Conservation (phyloP, 148 eudicot species). For the Amaranthus cruentus region DNA sequence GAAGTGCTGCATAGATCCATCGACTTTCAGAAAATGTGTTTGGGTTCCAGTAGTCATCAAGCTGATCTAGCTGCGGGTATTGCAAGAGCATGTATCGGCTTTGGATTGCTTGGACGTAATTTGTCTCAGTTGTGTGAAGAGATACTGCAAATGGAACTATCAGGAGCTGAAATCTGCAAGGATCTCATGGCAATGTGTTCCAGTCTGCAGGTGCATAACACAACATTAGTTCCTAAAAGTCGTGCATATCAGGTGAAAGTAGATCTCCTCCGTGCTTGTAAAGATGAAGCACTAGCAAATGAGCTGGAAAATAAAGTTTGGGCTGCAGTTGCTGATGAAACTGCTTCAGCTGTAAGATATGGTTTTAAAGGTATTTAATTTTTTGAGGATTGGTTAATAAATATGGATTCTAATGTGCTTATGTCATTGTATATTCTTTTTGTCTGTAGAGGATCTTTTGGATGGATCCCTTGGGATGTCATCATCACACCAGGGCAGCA, state of each 20-base stretch:
- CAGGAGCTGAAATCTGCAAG: conserved; percentile 63
- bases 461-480: conserved; percentile 41
- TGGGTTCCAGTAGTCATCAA: conserved; percentile 69
- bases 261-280: conserved; percentile 80
- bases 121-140: conserved; percentile 81
- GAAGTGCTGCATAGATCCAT: conserved; percentile 90
- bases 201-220: conserved; percentile 49
- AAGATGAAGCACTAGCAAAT: conserved; percentile 46
- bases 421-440: conserved; percentile 1
- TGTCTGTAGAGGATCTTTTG: conserved; percentile 47
- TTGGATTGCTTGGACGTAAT: conserved; percentile 87
- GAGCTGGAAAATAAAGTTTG: conserved; percentile 76
- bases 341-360: conserved; percentile 93
- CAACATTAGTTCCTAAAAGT: conserved; percentile 76
- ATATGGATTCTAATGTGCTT: not conserved
- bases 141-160: conserved; percentile 57
- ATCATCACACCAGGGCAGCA: conserved; percentile 25
- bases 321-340: conserved; percentile 96
- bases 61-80: conserved; percentile 87
- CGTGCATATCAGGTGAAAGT: conserved; percentile 84
- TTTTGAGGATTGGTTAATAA: not conserved
- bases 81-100: conserved; percentile 76
- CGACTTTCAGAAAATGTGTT: conserved; percentile 78
- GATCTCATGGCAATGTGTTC: conserved; percentile 68
- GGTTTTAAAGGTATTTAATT: conserved; percentile 71